A percentile compares a stretch with the other conserved stretches of the same genome.
These are phyloP conservation scores for Neocucurbitaria cava DNA, from an alignment of 2,329 filamentous ascomycete genomes.

Conservation along the genomic window DNA sequence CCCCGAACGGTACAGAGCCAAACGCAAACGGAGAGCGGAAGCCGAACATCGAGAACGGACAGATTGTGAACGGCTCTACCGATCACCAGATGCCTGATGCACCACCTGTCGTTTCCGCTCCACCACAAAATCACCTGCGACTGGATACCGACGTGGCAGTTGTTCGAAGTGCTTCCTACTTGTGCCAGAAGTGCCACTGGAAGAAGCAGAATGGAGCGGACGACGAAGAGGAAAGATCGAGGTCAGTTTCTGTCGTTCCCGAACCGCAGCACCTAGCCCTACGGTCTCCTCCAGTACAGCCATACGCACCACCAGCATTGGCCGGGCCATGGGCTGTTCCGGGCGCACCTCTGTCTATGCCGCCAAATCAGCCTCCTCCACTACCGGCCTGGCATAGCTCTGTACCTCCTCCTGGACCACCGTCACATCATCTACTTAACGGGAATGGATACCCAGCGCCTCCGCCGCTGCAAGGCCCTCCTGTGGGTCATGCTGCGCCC, in stretches of 20 bases:
- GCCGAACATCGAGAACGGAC: conserved; percentile 22
- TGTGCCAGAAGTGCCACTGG: conserved; percentile 60
- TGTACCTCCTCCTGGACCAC: conserved; percentile 31
- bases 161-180: conserved; percentile 30
- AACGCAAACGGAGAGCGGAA: conserved; percentile 25
- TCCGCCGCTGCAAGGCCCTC: conserved; percentile 29
- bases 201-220: conserved; percentile 50
- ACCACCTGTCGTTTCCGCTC: conserved; percentile 26
- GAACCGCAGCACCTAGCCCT: conserved; percentile 46
- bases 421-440: conserved; percentile 40
- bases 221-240: conserved; percentile 38
- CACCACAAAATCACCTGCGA: conserved; percentile 21
- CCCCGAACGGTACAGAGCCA: conserved; percentile 28
- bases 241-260: conserved; percentile 34
- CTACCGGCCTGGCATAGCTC: conserved; percentile 39
- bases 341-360: conserved; percentile 21
- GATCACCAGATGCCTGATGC: conserved; percentile 43
- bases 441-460: conserved; percentile 35
- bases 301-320: conserved; percentile 25
- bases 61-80: conserved; percentile 25
- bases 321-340: conserved; percentile 31
- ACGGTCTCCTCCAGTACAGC: conserved; percentile 40
- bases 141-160: conserved; percentile 32
- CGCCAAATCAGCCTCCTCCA: conserved; percentile 37
- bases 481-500: conserved; percentile 35